phyloP scores from a whole-genome alignment of 305 asterid species.

The Rubia tinctorum region DNA sequence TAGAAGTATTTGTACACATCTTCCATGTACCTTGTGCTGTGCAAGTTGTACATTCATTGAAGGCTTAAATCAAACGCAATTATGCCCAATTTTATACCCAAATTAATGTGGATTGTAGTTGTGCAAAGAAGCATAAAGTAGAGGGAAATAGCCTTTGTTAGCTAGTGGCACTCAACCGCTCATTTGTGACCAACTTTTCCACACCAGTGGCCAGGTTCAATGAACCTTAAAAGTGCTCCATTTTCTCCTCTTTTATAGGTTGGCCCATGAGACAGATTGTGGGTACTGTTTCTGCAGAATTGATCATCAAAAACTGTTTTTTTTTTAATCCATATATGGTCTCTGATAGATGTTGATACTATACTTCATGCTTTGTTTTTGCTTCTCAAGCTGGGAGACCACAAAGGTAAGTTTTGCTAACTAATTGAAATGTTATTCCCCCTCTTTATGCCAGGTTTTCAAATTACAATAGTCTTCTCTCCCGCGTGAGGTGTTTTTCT shows the following conservation, averaged over 20 bases:
- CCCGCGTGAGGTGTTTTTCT: too few species aligned
- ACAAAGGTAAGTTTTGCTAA: neutral
- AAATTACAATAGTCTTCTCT: neutral
- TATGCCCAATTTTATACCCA: too few species aligned
- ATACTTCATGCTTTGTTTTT: neutral
- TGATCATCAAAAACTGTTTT: neutral
- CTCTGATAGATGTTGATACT: constrained; percentile 2
- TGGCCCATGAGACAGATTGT: neutral
- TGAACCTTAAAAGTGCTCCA: constrained; percentile 9
- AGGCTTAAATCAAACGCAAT: neutral
- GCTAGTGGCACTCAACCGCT: constrained; percentile 4
- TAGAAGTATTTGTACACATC: neutral
- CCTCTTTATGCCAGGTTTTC: neutral
- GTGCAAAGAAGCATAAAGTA: neutral
- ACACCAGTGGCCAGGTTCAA: constrained; percentile 17
- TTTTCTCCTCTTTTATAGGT: neutral
- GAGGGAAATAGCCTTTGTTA: neutral
- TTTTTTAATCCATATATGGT: neutral
- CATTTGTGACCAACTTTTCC: neutral
- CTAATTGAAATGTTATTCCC: neutral
- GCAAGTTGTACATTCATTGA: neutral
- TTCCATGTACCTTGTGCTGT: neutral
- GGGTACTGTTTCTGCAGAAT: neutral
- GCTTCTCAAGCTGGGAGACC: neutral
- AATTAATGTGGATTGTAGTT: neutral